Evolutionary conservation across 306 rosid genomes (phyloP).

Genomic region (Urtica urens): DNA sequence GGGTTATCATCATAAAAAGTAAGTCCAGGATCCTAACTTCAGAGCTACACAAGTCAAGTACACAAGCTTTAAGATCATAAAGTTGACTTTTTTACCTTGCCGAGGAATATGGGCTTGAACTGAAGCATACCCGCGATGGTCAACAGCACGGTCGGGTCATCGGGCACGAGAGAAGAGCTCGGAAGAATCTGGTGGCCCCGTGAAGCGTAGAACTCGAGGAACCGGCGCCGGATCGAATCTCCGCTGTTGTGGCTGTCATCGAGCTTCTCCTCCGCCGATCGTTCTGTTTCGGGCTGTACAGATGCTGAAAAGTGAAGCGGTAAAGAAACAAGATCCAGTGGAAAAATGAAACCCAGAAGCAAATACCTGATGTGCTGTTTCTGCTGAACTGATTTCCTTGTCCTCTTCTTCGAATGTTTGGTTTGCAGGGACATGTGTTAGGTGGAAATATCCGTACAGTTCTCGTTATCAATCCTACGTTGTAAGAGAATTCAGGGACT

Average conservation of each 20-base stretch:
- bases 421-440: constrained; percentile 10
- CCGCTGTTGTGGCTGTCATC: constrained; percentile 42
- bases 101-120: constrained; percentile 84
- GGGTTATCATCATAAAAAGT: no score
- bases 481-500: neutral
- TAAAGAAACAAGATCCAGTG: constrained; percentile 13
- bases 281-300: constrained; percentile 35
- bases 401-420: constrained; percentile 13
- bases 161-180: constrained; percentile 84
- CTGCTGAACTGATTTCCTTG: constrained; percentile 15
- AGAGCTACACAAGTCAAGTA: no score
- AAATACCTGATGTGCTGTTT: constrained; percentile 30
- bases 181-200: constrained; percentile 81
- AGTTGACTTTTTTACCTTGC: constrained; percentile 44
- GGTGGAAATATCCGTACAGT: constrained; percentile 18
- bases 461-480: constrained; percentile 28
- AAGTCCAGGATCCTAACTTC: no score
- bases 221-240: constrained; percentile 56
- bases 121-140: constrained; percentile 99
- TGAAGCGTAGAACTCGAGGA: constrained; percentile 66
- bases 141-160: constrained; percentile 81
- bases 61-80: no score
- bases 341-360: neutral
- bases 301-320: constrained; percentile 36
- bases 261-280: constrained; percentile 22